Evolutionary conservation across 2,329 filamentous ascomycete species (phyloP).

Genomic region (Ceratocystis harringtonii): DNA sequence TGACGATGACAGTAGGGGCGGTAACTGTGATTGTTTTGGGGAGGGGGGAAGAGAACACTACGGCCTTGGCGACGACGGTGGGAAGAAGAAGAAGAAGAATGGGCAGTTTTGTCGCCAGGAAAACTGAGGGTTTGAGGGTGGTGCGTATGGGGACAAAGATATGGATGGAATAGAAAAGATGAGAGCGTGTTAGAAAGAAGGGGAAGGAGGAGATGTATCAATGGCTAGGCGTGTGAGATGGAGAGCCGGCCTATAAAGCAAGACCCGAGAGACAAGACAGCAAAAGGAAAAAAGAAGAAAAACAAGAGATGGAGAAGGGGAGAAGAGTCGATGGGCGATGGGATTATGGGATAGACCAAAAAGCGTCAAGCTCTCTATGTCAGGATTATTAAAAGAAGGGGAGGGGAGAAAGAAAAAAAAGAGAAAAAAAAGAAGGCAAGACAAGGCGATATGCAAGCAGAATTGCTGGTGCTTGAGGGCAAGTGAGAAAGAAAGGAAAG

Average conservation of each 20-base stretch:
- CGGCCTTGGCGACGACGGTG: neutral
- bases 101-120: neutral
- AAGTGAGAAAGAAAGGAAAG: neutral
- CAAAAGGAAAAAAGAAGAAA: constrained; percentile 8
- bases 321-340: constrained; percentile 15
- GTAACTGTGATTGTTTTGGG: neutral
- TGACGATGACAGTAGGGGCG: neutral
- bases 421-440: neutral
- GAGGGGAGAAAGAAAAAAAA: constrained; percentile 19
- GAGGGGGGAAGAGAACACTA: neutral
- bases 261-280: too few relatives aligned
- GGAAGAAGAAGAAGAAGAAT: neutral
- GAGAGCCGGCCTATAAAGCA: neutral
- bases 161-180: neutral
- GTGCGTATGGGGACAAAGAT: neutral
- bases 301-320: constrained; percentile 11
- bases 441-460: neutral
- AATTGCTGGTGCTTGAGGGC: neutral
- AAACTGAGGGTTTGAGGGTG: neutral
- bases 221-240: neutral
- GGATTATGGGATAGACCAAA: constrained; percentile 17
- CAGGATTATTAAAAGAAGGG: constrained; percentile 20
- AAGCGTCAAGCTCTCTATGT: neutral
- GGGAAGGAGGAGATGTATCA: constrained; percentile 3
- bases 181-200: constrained; percentile 14